Evolutionary conservation across 306 rosid genomes (phyloP).

Genomic region (Inga leiocalycina): DNA sequence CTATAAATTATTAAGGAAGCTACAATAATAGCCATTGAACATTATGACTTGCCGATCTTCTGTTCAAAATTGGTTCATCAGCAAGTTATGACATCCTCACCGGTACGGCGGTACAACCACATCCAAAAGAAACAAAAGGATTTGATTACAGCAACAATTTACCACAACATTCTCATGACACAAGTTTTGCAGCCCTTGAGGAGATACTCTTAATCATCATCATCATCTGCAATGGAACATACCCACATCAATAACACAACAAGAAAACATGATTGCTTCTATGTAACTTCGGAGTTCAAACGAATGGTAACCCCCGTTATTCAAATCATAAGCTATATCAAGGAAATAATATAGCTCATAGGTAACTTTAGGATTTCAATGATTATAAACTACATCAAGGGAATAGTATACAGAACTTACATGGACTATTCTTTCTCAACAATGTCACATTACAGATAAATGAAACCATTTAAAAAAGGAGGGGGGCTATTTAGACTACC

Average conservation of each 20-base stretch:
- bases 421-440: slow-evolving; percentile 61
- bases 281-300: neutral
- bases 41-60: slow-evolving; percentile 30
- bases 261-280: neutral
- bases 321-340: neutral
- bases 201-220: neutral
- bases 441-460: slow-evolving; percentile 25
- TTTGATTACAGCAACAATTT: slow-evolving; percentile 11
- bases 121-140: neutral
- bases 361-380: neutral
- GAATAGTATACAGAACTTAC: neutral
- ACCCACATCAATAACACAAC: neutral
- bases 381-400: neutral
- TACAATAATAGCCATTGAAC: slow-evolving; percentile 26
- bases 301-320: neutral
- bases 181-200: neutral
- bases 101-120: slow-evolving; percentile 34
- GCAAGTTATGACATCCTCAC: slow-evolving; percentile 37
- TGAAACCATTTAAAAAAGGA: no score
- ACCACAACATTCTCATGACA: slow-evolving; percentile 12
- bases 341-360: neutral
- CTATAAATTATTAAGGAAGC: slow-evolving; percentile 34
- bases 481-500: no score
- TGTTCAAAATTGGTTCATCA: slow-evolving; percentile 37
- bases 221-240: slow-evolving; percentile 12